A percentile compares a stretch with the other conserved stretches of the same genome.
phyloP scores from a whole-genome alignment of 306 rosid genomes.

The Begonia loranthoides region DNA sequence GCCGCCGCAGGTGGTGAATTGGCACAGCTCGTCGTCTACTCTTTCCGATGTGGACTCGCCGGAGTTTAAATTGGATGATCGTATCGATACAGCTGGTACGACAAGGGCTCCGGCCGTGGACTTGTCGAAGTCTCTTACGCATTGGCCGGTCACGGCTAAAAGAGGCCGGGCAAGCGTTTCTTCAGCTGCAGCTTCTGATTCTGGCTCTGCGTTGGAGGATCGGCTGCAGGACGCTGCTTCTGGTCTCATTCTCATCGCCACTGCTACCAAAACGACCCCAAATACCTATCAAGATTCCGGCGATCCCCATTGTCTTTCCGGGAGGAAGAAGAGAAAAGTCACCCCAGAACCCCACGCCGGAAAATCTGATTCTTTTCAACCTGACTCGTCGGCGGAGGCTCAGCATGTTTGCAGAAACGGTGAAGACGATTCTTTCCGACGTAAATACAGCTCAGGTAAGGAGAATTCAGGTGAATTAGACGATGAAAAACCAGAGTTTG shows the following conservation, averaged over 20 bases:
- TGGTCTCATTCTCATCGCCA: slow-evolving; percentile 15
- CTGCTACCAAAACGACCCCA: too few relatives aligned
- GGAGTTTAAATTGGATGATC: not conserved
- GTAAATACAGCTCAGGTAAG: too few relatives aligned
- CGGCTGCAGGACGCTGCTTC: slow-evolving; percentile 17
- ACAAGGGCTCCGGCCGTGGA: not conserved
- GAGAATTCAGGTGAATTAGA: not conserved
- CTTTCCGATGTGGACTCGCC: not conserved
- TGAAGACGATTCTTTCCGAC: not conserved
- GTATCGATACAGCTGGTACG: slow-evolving; percentile 4
- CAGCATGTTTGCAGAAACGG: too few relatives aligned
- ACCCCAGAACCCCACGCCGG: too few relatives aligned
- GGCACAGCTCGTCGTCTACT: not conserved
- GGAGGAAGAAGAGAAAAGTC: too few relatives aligned
- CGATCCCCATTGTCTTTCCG: too few relatives aligned
- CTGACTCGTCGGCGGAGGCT: too few relatives aligned
- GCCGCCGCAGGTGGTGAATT: slow-evolving; percentile 3
- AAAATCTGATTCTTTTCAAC: too few relatives aligned
- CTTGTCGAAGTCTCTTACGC: slow-evolving; percentile 1
- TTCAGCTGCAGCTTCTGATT: not conserved
- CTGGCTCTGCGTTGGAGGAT: slow-evolving; percentile 1
- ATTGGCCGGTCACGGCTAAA: slow-evolving; percentile 19
- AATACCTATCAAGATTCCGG: too few relatives aligned
- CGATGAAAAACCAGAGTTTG: not conserved
- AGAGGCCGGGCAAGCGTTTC: slow-evolving; percentile 20